Percentiles rank a stretch among this genome's conserved stretches.
These are phyloP conservation scores for Phytophthora citrophthora DNA, from an alignment of 352 stramenopile genomes.

Conservation along the genomic window DNA sequence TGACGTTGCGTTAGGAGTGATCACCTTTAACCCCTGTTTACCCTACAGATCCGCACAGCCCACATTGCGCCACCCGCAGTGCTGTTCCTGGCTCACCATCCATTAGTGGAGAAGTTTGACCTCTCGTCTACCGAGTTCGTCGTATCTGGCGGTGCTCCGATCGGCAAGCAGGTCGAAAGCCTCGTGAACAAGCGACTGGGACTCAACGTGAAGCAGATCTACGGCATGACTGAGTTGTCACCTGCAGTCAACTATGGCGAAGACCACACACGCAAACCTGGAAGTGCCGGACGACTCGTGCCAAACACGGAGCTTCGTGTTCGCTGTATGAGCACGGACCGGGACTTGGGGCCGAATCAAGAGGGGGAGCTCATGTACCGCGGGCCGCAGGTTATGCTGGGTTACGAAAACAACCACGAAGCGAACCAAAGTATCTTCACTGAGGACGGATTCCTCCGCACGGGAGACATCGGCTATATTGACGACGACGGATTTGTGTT, in stretches of 20 bases:
- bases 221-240: conserved; percentile 71
- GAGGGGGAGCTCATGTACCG: conserved; percentile 88
- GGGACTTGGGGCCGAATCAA: conserved; percentile 43
- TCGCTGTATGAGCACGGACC: conserved; percentile 46
- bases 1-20: not conserved
- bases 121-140: conserved; percentile 76
- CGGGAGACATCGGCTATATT: conserved; percentile 91
- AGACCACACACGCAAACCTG: conserved; percentile 35
- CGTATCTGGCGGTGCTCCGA: conserved; percentile 87
- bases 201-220: conserved; percentile 54
- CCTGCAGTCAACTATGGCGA: conserved; percentile 45
- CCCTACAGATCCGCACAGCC: conserved; percentile 40
- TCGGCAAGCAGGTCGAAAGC: conserved; percentile 80
- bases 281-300: conserved; percentile 54
- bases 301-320: conserved; percentile 67
- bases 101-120: conserved; percentile 91
- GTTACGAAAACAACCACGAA: conserved; percentile 91
- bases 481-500: conserved; percentile 93
- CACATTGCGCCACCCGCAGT: conserved; percentile 81
- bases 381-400: conserved; percentile 93
- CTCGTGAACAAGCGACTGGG: conserved; percentile 70
- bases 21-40: conserved; percentile 2
- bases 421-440: conserved; percentile 84
- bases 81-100: conserved; percentile 44
- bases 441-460: conserved; percentile 84